phyloP scores from a whole-genome alignment of 2,329 filamentous ascomycete genomes.

The Colletotrichum chrysophilum region DNA sequence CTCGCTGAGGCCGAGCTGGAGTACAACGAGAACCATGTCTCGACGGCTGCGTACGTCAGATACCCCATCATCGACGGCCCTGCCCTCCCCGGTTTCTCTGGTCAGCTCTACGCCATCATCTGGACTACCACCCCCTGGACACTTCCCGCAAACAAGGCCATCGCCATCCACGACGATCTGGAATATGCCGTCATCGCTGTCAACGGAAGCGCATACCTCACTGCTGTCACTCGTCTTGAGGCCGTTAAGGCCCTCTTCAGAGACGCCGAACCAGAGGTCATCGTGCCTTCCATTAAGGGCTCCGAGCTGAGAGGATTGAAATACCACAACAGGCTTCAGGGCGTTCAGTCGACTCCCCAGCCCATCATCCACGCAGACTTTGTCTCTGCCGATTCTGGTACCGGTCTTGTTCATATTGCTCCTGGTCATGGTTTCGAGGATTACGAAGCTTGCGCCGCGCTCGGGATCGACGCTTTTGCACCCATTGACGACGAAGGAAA shows the following conservation, averaged over 20 bases:
- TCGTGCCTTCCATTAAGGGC: conserved; percentile 66
- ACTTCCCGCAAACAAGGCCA: conserved; percentile 87
- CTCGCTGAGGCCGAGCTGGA: conserved; percentile 86
- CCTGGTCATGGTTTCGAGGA: conserved; percentile 98
- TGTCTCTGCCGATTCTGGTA: conserved; percentile 88
- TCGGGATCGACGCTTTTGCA: conserved; percentile 77
- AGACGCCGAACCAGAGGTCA: conserved; percentile 46
- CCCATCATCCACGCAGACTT: conserved; percentile 85
- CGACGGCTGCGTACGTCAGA: conserved; percentile 77
- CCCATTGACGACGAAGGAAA: conserved; percentile 82
- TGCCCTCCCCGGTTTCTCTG: conserved; percentile 43
- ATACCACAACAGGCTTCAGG: conserved; percentile 76
- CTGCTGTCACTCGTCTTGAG: conserved; percentile 76
- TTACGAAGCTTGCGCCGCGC: conserved; percentile 78
- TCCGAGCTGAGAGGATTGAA: conserved; percentile 67
- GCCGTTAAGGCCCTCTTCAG: conserved; percentile 57
- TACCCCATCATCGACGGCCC: conserved; percentile 69
- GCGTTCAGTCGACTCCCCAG: conserved; percentile 59
- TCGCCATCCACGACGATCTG: conserved; percentile 79
- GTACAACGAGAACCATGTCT: conserved; percentile 77
- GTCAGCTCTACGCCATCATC: conserved; percentile 77
- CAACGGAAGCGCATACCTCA: conserved; percentile 64
- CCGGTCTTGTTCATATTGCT: conserved; percentile 92
- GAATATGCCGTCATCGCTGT: conserved; percentile 73
- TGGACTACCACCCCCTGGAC: conserved; percentile 99